Conservation (phyloP, 148 eudicot species). For the Rhododendron henanense region DNA sequence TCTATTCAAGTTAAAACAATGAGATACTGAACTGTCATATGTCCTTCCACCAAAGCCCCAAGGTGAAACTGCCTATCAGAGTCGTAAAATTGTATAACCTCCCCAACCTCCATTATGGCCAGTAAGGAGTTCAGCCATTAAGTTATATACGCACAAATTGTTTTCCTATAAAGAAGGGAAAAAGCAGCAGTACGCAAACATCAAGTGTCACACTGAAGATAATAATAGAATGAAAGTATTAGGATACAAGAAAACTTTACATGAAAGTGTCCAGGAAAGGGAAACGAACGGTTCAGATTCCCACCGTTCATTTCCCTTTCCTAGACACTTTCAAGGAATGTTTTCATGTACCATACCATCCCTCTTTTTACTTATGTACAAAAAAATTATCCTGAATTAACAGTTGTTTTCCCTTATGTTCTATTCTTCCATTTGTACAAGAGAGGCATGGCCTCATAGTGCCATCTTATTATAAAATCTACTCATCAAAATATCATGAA, state of each 20-base stretch:
- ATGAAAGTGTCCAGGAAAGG: too few species aligned
- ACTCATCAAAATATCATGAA: background rate
- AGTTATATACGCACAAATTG: background rate
- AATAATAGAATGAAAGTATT: background rate
- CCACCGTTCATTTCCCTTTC: too few species aligned
- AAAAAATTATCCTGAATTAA: background rate
- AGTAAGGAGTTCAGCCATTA: slow-evolving; percentile 21
- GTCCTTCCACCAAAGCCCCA: slow-evolving; percentile 91
- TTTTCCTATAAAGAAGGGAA: background rate
- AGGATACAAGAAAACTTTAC: too few species aligned
- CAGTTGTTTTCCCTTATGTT: background rate
- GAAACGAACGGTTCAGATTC: too few species aligned
- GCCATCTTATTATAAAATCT: background rate
- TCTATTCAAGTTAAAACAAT: slow-evolving; percentile 80
- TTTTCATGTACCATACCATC: too few species aligned
- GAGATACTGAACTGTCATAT: slow-evolving; percentile 48
- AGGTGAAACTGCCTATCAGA: slow-evolving; percentile 71
- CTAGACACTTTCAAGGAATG: too few species aligned
- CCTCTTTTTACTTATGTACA: background rate
- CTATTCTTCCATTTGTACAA: background rate
- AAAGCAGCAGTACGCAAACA: background rate
- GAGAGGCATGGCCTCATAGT: background rate
- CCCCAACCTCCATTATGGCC: slow-evolving; percentile 93
- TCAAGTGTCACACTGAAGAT: background rate
- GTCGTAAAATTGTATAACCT: slow-evolving; percentile 81